Percentiles rank a stretch among this genome's conserved stretches.
These are phyloP conservation scores for Sclerotiophoma versabilis DNA, from an alignment of 2,329 filamentous ascomycete species.

Conservation along the genomic window DNA sequence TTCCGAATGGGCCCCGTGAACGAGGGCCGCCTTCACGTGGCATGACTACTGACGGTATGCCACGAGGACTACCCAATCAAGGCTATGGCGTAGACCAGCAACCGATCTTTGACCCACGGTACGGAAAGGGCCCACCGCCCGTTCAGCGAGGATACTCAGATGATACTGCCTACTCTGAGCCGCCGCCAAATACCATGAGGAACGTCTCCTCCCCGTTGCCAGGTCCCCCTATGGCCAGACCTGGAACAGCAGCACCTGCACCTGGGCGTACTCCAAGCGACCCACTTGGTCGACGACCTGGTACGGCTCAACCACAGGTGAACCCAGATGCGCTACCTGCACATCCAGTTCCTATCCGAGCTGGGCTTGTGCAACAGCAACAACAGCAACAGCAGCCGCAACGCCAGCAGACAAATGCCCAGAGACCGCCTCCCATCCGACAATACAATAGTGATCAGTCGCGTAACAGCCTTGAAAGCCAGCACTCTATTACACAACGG, in stretches of 20 bases:
- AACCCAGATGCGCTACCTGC: conserved; percentile 64
- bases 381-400: conserved; percentile 32
- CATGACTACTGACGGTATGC: conserved; percentile 26
- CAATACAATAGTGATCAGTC: conserved; percentile 58
- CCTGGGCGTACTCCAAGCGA: conserved; percentile 38
- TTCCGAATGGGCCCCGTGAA: conserved; percentile 38
- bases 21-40: conserved; percentile 38
- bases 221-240: conserved; percentile 36
- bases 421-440: conserved; percentile 60
- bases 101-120: conserved; percentile 39
- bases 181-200: conserved; percentile 41
- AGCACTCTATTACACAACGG: conserved; percentile 25
- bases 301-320: conserved; percentile 50
- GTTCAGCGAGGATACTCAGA: conserved; percentile 45
- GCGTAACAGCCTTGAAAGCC: conserved; percentile 42
- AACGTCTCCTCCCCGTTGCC: conserved; percentile 37
- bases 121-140: conserved; percentile 38
- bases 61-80: conserved; percentile 1
- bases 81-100: conserved; percentile 28
- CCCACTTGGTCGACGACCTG: conserved; percentile 42
- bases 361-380: conserved; percentile 54
- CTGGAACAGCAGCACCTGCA: conserved; percentile 42
- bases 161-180: conserved; percentile 47
- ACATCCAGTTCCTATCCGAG: conserved; percentile 63
- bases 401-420: conserved; percentile 27